A percentile compares a stretch with the other conserved stretches of the same genome.
These are phyloP conservation scores for Mimosa pudica DNA, from an alignment of 306 rosid genomes.

Conservation along the genomic window DNA sequence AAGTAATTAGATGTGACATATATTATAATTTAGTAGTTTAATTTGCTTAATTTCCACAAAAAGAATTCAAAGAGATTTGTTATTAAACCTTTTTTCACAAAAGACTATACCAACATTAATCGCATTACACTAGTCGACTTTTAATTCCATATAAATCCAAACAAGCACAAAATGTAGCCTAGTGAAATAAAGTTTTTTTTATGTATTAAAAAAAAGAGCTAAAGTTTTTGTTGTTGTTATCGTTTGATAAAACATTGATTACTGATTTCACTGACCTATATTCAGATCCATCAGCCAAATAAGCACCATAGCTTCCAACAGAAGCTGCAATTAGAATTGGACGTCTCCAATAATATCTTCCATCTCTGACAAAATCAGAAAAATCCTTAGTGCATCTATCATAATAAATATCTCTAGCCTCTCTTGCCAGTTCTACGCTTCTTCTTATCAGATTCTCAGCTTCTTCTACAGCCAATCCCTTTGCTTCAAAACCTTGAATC, in stretches of 20 bases:
- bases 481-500: conserved; percentile 85
- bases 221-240: too few species aligned
- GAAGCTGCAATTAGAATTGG: conserved; percentile 87
- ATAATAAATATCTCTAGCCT: conserved; percentile 71
- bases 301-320: conserved; percentile 92
- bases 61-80: too few species aligned
- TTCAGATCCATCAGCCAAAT: conserved; percentile 79
- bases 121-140: too few species aligned
- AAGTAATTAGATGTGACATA: too few species aligned
- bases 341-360: conserved; percentile 36
- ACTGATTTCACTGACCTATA: conserved; percentile 44
- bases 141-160: too few species aligned
- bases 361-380: conserved; percentile 48
- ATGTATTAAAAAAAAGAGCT: too few species aligned
- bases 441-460: conserved; percentile 62
- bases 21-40: too few species aligned
- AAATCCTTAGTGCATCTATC: conserved; percentile 62
- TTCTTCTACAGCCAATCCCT: conserved; percentile 74
- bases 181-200: too few species aligned
- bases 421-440: conserved; percentile 79
- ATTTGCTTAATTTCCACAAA: too few species aligned
- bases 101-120: too few species aligned
- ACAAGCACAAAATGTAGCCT: too few species aligned
- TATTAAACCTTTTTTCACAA: too few species aligned
- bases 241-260: background rate